Conservation (phyloP, 208 protist species). For the Trypanosoma boissoni region DNA sequence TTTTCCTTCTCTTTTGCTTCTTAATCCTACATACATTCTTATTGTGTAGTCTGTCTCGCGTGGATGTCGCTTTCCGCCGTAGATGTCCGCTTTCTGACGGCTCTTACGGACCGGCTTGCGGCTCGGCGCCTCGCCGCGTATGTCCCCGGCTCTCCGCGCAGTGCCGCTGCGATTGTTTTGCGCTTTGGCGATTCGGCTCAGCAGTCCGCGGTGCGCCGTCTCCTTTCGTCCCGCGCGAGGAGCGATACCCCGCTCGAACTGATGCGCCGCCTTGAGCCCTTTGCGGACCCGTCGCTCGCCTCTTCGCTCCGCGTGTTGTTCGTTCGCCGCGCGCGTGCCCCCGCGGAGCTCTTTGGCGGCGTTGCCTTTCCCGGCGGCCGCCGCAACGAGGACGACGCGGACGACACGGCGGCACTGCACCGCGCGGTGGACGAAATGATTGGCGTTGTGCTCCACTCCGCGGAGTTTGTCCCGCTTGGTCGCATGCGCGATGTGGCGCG, state of each 20-base stretch:
- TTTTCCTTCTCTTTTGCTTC: constrained; percentile 14
- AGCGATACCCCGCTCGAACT: constrained; percentile 4
- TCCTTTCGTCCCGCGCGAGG: constrained; percentile 4
- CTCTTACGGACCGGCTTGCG: constrained; percentile 29
- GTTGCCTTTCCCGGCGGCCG: constrained; percentile 78
- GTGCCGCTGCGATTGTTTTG: constrained; percentile 53
- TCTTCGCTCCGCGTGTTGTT: constrained; percentile 64
- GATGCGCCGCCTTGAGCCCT: constrained; percentile 5
- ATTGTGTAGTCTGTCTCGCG: constrained; percentile 4
- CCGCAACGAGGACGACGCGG: constrained; percentile 54
- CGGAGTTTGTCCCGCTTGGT: constrained; percentile 56
- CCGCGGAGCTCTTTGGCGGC: constrained; percentile 70
- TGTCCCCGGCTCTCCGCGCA: constrained; percentile 38
- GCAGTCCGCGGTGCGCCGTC: not conserved
- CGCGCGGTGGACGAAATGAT: constrained; percentile 46
- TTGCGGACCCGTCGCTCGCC: constrained; percentile 11
- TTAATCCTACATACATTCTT: constrained; percentile 7
- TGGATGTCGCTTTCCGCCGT: constrained; percentile 35
- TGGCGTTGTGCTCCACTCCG: constrained; percentile 50
- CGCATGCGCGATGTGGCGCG: constrained; percentile 56
- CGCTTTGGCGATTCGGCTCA: constrained; percentile 59
- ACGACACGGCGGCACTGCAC: constrained; percentile 51
- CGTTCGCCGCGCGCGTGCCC: constrained; percentile 43
- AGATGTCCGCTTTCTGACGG: constrained; percentile 52
- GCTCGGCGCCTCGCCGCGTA: constrained; percentile 54